Evolutionary conservation across 2,329 filamentous ascomycete genomes (phyloP).

Genomic region (Mollisia scopiformis): DNA sequence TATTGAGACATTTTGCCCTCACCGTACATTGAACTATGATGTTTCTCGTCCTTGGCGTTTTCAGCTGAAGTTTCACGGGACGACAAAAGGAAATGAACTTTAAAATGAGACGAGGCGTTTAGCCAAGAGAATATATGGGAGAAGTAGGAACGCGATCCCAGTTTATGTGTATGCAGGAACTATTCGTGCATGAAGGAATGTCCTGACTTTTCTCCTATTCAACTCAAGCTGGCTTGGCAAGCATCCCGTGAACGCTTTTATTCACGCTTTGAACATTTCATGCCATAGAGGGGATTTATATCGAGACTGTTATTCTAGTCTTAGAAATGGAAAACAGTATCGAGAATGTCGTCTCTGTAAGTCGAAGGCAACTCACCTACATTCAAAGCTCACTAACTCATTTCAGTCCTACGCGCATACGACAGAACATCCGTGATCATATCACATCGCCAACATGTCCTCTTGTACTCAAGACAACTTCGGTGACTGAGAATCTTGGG

Average conservation of each 20-base stretch:
- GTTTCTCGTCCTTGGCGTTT: neutral
- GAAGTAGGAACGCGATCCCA: neutral
- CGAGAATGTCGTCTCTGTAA: conserved; percentile 9
- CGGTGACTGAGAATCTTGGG: conserved; percentile 40
- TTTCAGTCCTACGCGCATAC: conserved; percentile 24
- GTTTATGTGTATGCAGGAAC: neutral
- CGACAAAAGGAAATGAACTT: conserved; percentile 2
- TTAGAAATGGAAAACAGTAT: neutral
- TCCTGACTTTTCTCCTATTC: neutral
- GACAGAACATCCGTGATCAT: conserved; percentile 23
- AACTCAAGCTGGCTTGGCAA: neutral
- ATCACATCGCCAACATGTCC: conserved; percentile 16
- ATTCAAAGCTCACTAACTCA: neutral
- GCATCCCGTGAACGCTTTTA: neutral
- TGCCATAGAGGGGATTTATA: too few species aligned
- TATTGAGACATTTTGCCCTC: neutral
- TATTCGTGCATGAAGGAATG: neutral
- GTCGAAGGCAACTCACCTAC: neutral
- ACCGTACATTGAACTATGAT: neutral
- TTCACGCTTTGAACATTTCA: too few species aligned
- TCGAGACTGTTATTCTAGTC: too few species aligned
- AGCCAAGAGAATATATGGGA: neutral
- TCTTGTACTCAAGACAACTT: conserved; percentile 7
- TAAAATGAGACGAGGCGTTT: neutral
- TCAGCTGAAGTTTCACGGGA: conserved; percentile 2